Conservation (phyloP, 2,329 filamentous ascomycete species). For the Taxawa tesnikishii region DNA sequence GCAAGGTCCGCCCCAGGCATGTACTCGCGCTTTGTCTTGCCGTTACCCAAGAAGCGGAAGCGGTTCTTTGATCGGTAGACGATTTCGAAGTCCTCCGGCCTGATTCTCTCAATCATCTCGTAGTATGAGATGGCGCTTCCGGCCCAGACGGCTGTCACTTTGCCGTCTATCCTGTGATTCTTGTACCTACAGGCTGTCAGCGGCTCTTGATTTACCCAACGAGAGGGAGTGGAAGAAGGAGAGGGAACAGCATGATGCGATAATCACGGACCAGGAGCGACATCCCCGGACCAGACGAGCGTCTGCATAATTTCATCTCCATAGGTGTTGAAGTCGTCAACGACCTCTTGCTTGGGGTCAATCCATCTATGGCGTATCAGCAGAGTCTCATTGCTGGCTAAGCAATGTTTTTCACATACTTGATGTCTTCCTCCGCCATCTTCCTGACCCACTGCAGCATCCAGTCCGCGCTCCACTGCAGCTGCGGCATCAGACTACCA, state of each 20-base stretch:
- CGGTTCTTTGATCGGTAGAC: constrained; percentile 31
- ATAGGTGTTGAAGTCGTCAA: constrained; percentile 19
- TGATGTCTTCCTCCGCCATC: constrained; percentile 17
- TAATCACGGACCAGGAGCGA: constrained; percentile 10
- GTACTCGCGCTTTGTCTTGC: constrained; percentile 24
- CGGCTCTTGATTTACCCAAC: no score
- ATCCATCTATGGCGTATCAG: not conserved
- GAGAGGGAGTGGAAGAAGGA: no score
- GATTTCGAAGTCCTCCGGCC: constrained; percentile 38
- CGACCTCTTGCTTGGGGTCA: constrained; percentile 12
- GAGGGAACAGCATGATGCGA: no score
- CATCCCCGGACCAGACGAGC: constrained; percentile 19
- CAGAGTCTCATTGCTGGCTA: no score
- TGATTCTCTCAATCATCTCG: constrained; percentile 24
- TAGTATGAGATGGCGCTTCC: constrained; percentile 15
- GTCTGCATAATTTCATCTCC: constrained; percentile 19
- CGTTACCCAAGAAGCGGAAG: constrained; percentile 38
- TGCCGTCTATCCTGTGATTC: constrained; percentile 15
- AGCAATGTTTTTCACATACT: no score
- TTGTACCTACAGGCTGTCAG: constrained; percentile 13
- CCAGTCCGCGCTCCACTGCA: constrained; percentile 13
- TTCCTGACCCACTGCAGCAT: constrained; percentile 18
- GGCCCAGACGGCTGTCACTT: constrained; percentile 19
- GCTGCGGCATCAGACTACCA: not conserved
- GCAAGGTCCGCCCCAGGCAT: not conserved